Percentiles rank a stretch among this genome's conserved stretches.
Conservation (phyloP, 176 grass and related monocot genomes). For the Aegilops tauschii region DNA sequence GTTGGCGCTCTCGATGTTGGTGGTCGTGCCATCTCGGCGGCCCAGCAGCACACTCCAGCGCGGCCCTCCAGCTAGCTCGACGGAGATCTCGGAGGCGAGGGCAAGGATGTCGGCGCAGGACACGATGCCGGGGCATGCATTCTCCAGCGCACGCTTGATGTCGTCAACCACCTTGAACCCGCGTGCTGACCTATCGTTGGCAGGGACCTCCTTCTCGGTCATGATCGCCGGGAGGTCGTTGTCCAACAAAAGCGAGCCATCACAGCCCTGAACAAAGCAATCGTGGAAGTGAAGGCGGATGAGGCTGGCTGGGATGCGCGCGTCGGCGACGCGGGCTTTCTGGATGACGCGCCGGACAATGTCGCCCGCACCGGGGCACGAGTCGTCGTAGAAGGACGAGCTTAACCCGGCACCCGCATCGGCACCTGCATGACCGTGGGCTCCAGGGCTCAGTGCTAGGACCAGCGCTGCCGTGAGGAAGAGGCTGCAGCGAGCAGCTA, state of each 20-base stretch:
- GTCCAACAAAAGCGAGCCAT: neutral
- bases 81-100: neutral
- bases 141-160: neutral
- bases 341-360: neutral
- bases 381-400: neutral
- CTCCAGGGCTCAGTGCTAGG: neutral
- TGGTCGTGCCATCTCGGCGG: neutral
- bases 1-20: neutral
- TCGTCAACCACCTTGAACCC: neutral
- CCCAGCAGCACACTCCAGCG: neutral
- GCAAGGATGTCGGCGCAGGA: neutral
- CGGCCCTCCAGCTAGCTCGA: neutral
- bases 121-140: neutral
- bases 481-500: neutral
- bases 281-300: neutral
- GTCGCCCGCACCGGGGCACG: neutral
- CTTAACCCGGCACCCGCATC: neutral
- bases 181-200: neutral
- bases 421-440: neutral
- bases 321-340: neutral
- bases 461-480: neutral
- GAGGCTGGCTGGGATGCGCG: neutral
- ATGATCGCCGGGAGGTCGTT: neutral
- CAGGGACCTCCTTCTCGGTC: neutral
- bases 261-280: neutral